Conservation (phyloP, 208 protist genomes). For the Acanthamoeba healyi region DNA sequence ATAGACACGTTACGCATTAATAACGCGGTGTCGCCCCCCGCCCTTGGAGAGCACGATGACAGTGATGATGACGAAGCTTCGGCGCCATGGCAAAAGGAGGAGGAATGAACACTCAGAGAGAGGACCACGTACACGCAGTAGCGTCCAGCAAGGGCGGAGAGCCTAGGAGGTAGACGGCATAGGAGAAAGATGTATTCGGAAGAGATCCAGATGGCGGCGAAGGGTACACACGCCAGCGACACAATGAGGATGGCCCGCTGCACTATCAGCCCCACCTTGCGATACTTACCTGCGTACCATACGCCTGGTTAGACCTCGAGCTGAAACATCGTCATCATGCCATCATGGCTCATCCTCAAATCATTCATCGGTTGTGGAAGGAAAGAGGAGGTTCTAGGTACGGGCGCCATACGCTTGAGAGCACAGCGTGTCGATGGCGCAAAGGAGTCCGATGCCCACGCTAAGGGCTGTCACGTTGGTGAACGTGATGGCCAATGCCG, state of each 20-base stretch:
- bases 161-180: neutral
- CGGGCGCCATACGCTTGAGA: slow-evolving; percentile 34
- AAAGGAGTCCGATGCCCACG: slow-evolving; percentile 37
- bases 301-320: too few species aligned
- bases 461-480: slow-evolving; percentile 51
- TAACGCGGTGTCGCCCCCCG: too few species aligned
- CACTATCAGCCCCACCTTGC: slow-evolving; percentile 24
- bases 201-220: neutral
- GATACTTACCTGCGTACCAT: neutral
- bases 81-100: neutral
- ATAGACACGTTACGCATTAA: too few species aligned
- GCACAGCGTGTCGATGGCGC: slow-evolving; percentile 37
- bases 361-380: neutral
- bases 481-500: slow-evolving; percentile 55
- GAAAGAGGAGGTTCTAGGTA: neutral
- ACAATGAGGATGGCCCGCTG: slow-evolving; percentile 22
- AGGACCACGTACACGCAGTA: neutral
- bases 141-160: neutral
- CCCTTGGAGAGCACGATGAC: too few species aligned
- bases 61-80: too few species aligned
- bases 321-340: neutral
- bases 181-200: slow-evolving; percentile 45
- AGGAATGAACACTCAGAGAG: neutral
- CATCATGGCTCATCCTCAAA: too few species aligned
- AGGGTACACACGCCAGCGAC: neutral